Conservation (phyloP, 2,329 filamentous ascomycete genomes). For the Geosmithia flava region DNA sequence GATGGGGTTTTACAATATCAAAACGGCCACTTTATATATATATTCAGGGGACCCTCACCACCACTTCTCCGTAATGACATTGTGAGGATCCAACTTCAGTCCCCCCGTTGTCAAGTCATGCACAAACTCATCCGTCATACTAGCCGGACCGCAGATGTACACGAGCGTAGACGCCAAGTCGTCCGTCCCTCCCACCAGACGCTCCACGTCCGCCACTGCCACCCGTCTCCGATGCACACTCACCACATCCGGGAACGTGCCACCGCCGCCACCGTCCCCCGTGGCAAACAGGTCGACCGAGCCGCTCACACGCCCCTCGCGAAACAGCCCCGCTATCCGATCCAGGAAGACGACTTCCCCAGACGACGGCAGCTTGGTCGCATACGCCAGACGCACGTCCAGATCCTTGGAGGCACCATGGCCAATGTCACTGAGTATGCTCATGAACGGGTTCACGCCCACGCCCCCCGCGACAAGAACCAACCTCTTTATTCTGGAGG, state of each 20-base stretch:
- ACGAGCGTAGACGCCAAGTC: slow-evolving; percentile 31
- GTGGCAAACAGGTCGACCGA: slow-evolving; percentile 35
- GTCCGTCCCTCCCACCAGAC: slow-evolving; percentile 19
- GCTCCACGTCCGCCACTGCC: slow-evolving; percentile 24
- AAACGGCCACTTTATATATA: background rate
- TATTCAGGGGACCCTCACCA: slow-evolving; percentile 28
- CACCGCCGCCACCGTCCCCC: background rate
- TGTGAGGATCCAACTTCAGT: slow-evolving; percentile 27
- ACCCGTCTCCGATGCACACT: slow-evolving; percentile 25
- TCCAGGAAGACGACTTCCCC: slow-evolving; percentile 37
- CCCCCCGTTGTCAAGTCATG: slow-evolving; percentile 22
- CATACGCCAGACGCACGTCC: slow-evolving; percentile 52
- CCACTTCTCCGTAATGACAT: slow-evolving; percentile 50
- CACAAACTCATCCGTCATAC: slow-evolving; percentile 58
- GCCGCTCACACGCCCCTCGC: slow-evolving; percentile 22
- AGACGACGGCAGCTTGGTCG: slow-evolving; percentile 25
- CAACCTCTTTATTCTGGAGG: slow-evolving; percentile 37
- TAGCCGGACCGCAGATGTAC: slow-evolving; percentile 56
- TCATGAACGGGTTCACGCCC: slow-evolving; percentile 70
- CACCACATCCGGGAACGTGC: slow-evolving; percentile 1
- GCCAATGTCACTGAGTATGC: slow-evolving; percentile 54
- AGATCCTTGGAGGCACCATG: slow-evolving; percentile 14
- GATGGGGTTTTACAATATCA: too few species aligned
- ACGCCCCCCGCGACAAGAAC: slow-evolving; percentile 74
- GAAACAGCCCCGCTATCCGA: slow-evolving; percentile 29